Conservation (phyloP, 2,329 filamentous ascomycete species). For the Trichoderma asperellum region DNA sequence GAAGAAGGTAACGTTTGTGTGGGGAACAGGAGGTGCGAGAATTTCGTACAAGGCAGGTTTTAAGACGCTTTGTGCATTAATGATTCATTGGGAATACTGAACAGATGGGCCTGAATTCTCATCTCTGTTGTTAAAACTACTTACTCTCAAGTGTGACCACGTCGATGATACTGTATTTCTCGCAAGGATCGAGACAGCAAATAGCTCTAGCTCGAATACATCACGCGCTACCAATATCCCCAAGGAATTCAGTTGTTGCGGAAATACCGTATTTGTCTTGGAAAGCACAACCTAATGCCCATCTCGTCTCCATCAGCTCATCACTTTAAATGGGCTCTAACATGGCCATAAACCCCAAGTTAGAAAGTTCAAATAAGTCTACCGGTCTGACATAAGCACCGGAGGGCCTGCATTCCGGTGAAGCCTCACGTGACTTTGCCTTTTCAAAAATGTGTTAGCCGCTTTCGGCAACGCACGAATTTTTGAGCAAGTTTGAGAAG, state of each 20-base stretch:
- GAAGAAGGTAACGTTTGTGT: too few relatives aligned
- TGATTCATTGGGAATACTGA: not conserved
- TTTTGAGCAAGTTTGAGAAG: constrained; percentile 58
- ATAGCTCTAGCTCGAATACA: not conserved
- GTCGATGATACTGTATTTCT: not conserved
- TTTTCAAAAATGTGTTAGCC: not conserved
- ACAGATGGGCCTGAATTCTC: not conserved
- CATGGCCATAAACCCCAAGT: not conserved
- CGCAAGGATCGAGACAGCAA: not conserved
- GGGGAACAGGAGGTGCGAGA: too few relatives aligned
- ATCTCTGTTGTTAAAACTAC: not conserved
- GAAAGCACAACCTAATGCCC: not conserved
- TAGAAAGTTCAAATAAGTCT: not conserved
- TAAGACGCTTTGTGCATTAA: not conserved
- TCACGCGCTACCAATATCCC: not conserved
- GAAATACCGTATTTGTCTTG: not conserved
- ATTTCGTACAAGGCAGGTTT: not conserved
- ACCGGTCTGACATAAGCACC: constrained; percentile 9
- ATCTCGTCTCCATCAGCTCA: not conserved
- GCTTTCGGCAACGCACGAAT: constrained; percentile 25
- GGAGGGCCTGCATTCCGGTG: not conserved
- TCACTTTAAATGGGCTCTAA: not conserved
- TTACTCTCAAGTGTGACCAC: not conserved
- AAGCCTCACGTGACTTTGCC: constrained; percentile 1
- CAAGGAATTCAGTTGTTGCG: not conserved